These are phyloP conservation scores for Blastobotrys parvus DNA, from an alignment of 805 yeast genomes.

Conservation along the genomic window DNA sequence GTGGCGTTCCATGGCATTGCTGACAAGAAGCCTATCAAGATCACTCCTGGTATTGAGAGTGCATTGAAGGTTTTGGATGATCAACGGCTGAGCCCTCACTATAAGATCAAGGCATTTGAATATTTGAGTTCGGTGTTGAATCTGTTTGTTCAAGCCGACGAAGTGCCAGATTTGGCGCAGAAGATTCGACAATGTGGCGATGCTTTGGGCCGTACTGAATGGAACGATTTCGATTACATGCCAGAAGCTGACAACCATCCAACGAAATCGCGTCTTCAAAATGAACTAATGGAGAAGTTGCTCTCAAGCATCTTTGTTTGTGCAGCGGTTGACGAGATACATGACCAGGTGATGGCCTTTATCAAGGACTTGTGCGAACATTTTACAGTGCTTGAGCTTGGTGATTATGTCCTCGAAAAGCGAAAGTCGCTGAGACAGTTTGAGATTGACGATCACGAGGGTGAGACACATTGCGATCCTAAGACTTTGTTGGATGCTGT, in stretches of 20 bases:
- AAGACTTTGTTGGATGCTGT: conserved; percentile 66
- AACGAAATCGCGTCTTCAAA: conserved; percentile 32
- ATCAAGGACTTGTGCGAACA: conserved; percentile 68
- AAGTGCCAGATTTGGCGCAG: conserved; percentile 31
- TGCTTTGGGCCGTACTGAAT: conserved; percentile 33
- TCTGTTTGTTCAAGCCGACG: conserved; percentile 53
- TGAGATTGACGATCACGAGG: conserved; percentile 72
- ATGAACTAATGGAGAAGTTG: conserved; percentile 54
- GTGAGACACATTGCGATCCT: conserved; percentile 60
- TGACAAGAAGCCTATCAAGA: conserved; percentile 56
- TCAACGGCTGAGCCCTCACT: conserved; percentile 46
- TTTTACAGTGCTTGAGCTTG: conserved; percentile 67
- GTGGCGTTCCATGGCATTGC: conserved; percentile 64
- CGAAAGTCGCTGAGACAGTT: conserved; percentile 59
- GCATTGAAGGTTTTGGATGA: conserved; percentile 73
- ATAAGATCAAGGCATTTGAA: conserved; percentile 68
- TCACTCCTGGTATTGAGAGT: conserved; percentile 75
- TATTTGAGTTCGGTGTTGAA: conserved; percentile 60
- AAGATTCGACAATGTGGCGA: conserved; percentile 15
- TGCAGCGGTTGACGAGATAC: conserved; percentile 62
- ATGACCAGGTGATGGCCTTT: conserved; percentile 55
- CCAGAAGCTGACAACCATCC: conserved; percentile 17
- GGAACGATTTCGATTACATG: conserved; percentile 28
- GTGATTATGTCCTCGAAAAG: conserved; percentile 61
- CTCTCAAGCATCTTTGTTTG: conserved; percentile 69